Evolutionary conservation across 345 rosid genomes (phyloP).

Genomic region (Erodium maritimum): DNA sequence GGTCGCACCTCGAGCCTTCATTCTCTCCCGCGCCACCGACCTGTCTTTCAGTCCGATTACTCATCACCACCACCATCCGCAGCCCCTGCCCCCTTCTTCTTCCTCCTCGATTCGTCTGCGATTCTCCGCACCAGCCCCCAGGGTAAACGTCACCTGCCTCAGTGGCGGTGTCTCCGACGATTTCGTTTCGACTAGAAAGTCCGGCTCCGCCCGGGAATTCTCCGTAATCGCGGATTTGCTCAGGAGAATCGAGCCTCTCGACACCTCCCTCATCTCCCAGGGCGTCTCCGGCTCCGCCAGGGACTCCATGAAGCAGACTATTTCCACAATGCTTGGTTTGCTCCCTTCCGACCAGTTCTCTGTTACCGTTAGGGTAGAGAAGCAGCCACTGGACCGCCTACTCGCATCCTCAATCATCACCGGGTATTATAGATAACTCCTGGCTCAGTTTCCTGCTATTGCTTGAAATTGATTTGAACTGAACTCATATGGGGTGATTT

Average conservation of each 20-base stretch:
- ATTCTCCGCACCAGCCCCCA: conserved; percentile 13
- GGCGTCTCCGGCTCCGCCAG: conserved; percentile 72
- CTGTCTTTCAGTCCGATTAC: conserved; percentile 4
- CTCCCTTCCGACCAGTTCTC: conserved; percentile 79
- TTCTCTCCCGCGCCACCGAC: conserved; percentile 24
- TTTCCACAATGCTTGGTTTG: conserved; percentile 81
- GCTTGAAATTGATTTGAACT: too few species aligned
- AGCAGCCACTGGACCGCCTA: conserved; percentile 53
- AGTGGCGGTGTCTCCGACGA: conserved; percentile 67
- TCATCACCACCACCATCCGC: too few species aligned
- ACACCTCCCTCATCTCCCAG: conserved; percentile 62
- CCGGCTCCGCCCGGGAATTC: conserved; percentile 56
- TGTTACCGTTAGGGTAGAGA: conserved; percentile 42
- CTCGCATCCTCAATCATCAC: conserved; percentile 74
- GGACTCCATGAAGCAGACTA: conserved; percentile 90
- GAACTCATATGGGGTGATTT: not conserved
- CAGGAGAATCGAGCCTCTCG: conserved; percentile 66
- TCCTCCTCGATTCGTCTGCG: conserved; percentile 12
- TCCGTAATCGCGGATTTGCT: conserved; percentile 69
- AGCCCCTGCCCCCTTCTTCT: conserved; percentile 8
- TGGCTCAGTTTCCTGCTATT: not conserved
- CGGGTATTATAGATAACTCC: conserved; percentile 34
- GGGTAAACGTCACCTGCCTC: conserved; percentile 36
- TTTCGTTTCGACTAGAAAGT: conserved; percentile 57
- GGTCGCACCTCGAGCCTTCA: conserved; percentile 45